A percentile compares a stretch with the other conserved stretches of the same genome.
phyloP scores from a whole-genome alignment of 352 stramenopile genomes.

The Phytophthora europaea region DNA sequence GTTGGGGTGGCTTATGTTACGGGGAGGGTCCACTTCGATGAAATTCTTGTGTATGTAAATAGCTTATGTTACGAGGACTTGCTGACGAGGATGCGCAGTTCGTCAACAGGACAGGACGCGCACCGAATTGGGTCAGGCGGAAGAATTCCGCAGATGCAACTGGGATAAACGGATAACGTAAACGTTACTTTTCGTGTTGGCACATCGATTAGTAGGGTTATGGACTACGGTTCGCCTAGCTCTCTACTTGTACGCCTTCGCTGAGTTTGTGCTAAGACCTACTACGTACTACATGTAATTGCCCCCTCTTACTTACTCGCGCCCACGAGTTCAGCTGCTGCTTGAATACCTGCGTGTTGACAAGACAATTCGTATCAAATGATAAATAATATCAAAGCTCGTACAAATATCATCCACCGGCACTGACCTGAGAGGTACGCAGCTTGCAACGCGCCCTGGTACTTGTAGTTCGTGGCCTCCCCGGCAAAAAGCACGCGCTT shows the following conservation, averaged over 20 bases:
- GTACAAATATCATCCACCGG: too few relatives aligned
- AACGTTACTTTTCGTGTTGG: neutral
- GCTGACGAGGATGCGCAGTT: constrained; percentile 1
- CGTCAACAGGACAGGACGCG: constrained; percentile 14
- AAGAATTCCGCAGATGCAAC: constrained; percentile 8
- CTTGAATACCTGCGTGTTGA: constrained; percentile 41
- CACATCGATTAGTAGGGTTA: neutral
- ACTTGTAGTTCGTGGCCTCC: constrained; percentile 76
- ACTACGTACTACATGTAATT: neutral
- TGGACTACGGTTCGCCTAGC: neutral
- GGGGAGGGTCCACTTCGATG: neutral
- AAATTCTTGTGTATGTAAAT: neutral
- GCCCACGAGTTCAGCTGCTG: constrained; percentile 32
- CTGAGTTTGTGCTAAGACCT: neutral
- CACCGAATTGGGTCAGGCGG: neutral
- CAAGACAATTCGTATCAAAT: neutral
- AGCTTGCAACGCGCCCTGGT: constrained; percentile 72
- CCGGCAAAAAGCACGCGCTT: constrained; percentile 70
- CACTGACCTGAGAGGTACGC: constrained; percentile 63
- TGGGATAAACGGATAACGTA: neutral
- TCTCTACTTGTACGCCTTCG: too few relatives aligned
- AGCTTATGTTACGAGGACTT: constrained; percentile 23
- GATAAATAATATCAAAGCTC: neutral
- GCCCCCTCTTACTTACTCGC: constrained; percentile 3
- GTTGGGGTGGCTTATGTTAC: constrained; percentile 12